These are phyloP conservation scores for Verticillium isaacii DNA, from an alignment of 2,329 filamentous ascomycete species.

Conservation along the genomic window DNA sequence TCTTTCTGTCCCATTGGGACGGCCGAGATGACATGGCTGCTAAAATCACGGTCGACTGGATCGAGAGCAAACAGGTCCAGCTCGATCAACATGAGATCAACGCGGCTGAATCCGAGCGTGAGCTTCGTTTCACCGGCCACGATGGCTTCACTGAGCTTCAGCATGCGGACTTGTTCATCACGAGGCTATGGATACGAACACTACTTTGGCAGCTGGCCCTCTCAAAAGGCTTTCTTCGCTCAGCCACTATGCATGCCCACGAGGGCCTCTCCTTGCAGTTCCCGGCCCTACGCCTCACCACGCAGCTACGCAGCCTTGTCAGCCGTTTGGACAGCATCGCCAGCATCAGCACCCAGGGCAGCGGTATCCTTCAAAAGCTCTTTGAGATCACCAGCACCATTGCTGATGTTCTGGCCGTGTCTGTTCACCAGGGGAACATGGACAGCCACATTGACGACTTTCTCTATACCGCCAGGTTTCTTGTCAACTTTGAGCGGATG, in stretches of 20 bases:
- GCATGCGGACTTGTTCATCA: conserved; percentile 34
- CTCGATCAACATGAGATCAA: conserved; percentile 31
- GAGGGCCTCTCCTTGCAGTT: conserved; percentile 34
- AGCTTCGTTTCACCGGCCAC: conserved; percentile 18
- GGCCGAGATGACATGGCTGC: conserved; percentile 4
- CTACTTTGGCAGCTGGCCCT: conserved; percentile 36
- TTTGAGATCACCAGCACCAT: conserved; percentile 58
- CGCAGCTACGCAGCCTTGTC: conserved; percentile 32
- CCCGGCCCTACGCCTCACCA: conserved; percentile 30
- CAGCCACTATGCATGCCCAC: conserved; percentile 25
- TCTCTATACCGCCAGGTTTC: conserved; percentile 43
- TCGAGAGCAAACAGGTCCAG: conserved; percentile 33
- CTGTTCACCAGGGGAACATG: conserved; percentile 38
- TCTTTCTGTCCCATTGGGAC: conserved; percentile 30
- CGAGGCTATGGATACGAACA: conserved; percentile 34
- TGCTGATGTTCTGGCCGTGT: conserved; percentile 51
- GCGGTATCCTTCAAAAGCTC: conserved; percentile 52
- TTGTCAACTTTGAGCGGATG: conserved; percentile 43
- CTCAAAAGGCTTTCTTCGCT: conserved; percentile 30
- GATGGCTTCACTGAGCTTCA: conserved; percentile 31
- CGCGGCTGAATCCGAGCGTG: conserved; percentile 20
- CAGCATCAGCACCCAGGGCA: conserved; percentile 50
- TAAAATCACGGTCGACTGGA: conserved; percentile 29
- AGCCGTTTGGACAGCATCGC: conserved; percentile 26
- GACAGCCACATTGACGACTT: conserved; percentile 47